Evolutionary conservation across 2,329 filamentous ascomycete species (phyloP), one percentile per base, ranked within the genome.

Genomic region (Claviceps sorghi): DNA sequence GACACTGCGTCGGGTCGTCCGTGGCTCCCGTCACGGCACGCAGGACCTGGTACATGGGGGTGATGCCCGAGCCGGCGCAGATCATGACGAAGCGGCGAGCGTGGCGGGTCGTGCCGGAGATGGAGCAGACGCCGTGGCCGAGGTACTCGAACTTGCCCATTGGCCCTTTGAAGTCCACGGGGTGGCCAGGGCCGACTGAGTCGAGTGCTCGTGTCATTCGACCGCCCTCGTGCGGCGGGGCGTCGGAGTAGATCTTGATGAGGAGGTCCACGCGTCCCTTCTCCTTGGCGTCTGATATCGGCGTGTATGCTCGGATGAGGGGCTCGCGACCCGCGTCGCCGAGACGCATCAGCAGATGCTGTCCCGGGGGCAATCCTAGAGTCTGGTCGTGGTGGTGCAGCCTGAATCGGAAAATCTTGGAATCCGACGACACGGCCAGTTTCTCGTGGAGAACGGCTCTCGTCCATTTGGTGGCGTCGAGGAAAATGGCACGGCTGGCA

Each of bases 271-370:
- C 70, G 50, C 68, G 74, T 0, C 88, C 89, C 53, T 71, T 69
- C 22, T 81, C 73, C 0, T 66, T 68, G 3, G 58, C 75, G 49
- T 84, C 74, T 0, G 86, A 90, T 30, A 93, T 79, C 0, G 89
- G 90, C 0, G 90, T 96, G 69, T 95, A 96, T 6, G 86, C 82
- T 22, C 90, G 79, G 60, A 95, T 89, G 58, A 95, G 84, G 34
- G 82, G 74, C 61, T 91, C 84, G 46, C 73, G 72, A 0, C 80
- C 83, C 0, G 84, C 82, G 61, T 95, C 86, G 29, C 79, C 79
- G 3, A 95, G 72, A 3, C 86, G 84, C 61, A 95, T 78, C 80
- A 95, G 86, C 1, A 95, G 71, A 67, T 96, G 90, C 62, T 95
- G 87, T 17, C 90, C 90, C 0, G 86, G 80, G 0, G 88, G 88